phyloP scores from a whole-genome alignment of 805 yeast species.

The Candida ficus region DNA sequence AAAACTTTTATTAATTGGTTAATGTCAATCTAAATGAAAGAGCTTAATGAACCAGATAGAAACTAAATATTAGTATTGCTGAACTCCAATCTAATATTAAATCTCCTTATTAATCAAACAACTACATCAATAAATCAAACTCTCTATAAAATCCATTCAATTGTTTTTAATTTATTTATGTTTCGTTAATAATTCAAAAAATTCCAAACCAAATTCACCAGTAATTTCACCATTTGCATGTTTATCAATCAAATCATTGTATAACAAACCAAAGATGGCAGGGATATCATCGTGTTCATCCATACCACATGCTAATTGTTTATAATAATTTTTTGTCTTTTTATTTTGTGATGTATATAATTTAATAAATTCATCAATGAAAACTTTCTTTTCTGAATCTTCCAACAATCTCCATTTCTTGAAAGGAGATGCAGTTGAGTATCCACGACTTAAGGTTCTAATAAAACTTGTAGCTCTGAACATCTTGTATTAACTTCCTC shows the following conservation, averaged over 20 bases:
- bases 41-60: too few species aligned
- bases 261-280: slow-evolving; percentile 33
- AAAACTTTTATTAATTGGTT: too few species aligned
- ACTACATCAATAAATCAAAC: neutral
- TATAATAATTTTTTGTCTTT: slow-evolving; percentile 31
- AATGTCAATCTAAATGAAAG: too few species aligned
- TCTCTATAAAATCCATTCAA: neutral
- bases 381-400: slow-evolving; percentile 23
- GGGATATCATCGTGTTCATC: slow-evolving; percentile 33
- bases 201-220: slow-evolving; percentile 24
- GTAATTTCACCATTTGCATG: slow-evolving; percentile 12
- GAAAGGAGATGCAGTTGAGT: neutral
- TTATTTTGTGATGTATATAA: slow-evolving; percentile 30
- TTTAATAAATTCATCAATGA: slow-evolving; percentile 26
- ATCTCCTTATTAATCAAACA: too few species aligned
- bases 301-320: slow-evolving; percentile 31
- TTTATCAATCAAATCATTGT: slow-evolving; percentile 29
- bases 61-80: too few species aligned
- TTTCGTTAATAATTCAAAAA: slow-evolving; percentile 13
- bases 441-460: neutral
- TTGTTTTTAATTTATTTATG: neutral
- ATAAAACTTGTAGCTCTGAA: too few species aligned
- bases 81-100: too few species aligned
- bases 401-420: slow-evolving; percentile 25
- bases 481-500: too few species aligned